Base-by-base conservation (phyloP, 208 protist genomes). In the Leishmania tropica region DNA sequence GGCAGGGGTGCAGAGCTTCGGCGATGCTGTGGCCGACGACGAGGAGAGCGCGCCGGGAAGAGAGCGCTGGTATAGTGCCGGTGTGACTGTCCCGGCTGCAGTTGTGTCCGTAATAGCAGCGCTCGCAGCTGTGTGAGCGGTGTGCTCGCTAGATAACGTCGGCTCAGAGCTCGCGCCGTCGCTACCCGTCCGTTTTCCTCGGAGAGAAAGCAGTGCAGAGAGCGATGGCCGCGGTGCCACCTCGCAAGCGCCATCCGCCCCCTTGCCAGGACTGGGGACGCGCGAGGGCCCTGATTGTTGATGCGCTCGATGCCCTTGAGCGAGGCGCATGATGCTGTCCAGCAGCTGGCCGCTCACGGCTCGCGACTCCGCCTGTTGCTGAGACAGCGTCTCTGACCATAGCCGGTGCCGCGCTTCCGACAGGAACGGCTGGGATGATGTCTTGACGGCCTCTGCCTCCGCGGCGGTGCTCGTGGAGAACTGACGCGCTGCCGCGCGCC, bases 241-340 rank as follows among this genome's bases (percentile, higher is more conserved):
- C 45, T n/a, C 72, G 51, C 48, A 31, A 54, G 24, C 54, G 24
- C 56, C 7, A 21, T 24, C 35, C 8, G 21, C 75, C 24, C n/a
- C 35, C 75, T 78, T 45, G 15, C 73, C 51, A 40, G n/a, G 6
- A 11, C 6, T 21, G 51, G 73, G 28, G 28, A 31, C 19, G 15
- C 24, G 21, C 28, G 75, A 42, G 75, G 56, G 7, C 35, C 40
- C 40, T 21, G 40, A 11, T 47, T n/a, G 42, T 21, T 72, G 72
- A 31, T 42, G 82, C 1, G n/a, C 21, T 21, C 62, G 56, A 54
- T 80, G 79, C 31, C 77, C 73, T 64, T 81, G 82, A 8, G 82
- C 77, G 45, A 85, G 82, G 37, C 64, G 58, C 71, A 81, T 74
- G 48, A 85, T 85, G 37, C 35, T 24, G 7, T 60, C 60, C 68